A percentile compares a stretch with the other conserved stretches of the same genome.
These are phyloP conservation scores for Apiospora rasikravindrae DNA, from an alignment of 2,329 filamentous ascomycete species.

Conservation along the genomic window DNA sequence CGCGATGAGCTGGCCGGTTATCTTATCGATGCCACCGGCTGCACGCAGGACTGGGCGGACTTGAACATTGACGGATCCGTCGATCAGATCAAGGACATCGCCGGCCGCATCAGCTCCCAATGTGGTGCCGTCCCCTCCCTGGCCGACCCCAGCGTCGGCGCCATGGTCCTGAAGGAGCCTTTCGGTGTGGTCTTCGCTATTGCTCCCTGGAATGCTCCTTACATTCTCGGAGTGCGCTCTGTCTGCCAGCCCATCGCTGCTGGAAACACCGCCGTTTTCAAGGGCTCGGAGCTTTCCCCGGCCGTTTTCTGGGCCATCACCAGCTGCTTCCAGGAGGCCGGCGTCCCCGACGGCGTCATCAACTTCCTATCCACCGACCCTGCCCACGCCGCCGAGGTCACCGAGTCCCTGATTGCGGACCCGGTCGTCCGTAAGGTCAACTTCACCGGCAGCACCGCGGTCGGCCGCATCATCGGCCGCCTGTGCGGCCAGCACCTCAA, in stretches of 20 bases:
- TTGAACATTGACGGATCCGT: slow-evolving; percentile 43
- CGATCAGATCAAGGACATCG: slow-evolving; percentile 45
- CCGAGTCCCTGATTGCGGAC: slow-evolving; percentile 65
- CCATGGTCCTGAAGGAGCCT: slow-evolving; percentile 69
- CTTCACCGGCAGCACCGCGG: slow-evolving; percentile 71
- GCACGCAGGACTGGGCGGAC: slow-evolving; percentile 31
- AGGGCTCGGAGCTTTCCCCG: slow-evolving; percentile 65
- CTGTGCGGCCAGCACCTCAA: slow-evolving; percentile 70
- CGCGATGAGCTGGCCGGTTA: slow-evolving; percentile 59
- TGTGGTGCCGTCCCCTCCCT: slow-evolving; percentile 40
- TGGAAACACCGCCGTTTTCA: slow-evolving; percentile 69
- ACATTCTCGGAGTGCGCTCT: slow-evolving; percentile 47
- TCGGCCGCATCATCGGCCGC: slow-evolving; percentile 68
- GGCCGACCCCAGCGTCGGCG: slow-evolving; percentile 53
- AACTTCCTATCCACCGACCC: slow-evolving; percentile 67
- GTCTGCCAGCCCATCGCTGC: slow-evolving; percentile 66
- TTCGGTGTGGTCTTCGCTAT: slow-evolving; percentile 70
- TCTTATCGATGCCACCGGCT: slow-evolving; percentile 50
- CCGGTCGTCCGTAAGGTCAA: slow-evolving; percentile 69
- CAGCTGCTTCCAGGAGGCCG: slow-evolving; percentile 65
- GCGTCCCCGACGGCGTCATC: slow-evolving; percentile 67
- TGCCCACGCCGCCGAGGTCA: slow-evolving; percentile 63
- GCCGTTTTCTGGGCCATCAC: slow-evolving; percentile 61
- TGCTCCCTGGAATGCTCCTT: slow-evolving; percentile 63
- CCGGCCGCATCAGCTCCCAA: slow-evolving; percentile 42